These are phyloP conservation scores for Pelargonium citronellum DNA, from an alignment of 441 rosid species.

Conservation along the genomic window DNA sequence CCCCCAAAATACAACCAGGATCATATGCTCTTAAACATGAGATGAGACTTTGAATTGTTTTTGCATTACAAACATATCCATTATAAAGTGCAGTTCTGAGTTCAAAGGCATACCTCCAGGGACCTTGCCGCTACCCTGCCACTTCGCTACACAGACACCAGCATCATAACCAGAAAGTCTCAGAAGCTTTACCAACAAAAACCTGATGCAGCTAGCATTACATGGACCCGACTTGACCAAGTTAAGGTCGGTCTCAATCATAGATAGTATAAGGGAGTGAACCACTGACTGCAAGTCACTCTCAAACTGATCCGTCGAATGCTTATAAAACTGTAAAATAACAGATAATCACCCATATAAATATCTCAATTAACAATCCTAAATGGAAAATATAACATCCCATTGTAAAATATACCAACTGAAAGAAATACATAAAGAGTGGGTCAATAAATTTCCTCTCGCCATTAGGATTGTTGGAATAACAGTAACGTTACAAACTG, in stretches of 20 bases:
- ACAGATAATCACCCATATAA: constrained; percentile 13
- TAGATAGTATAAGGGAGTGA: constrained; percentile 51
- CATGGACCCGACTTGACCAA: constrained; percentile 57
- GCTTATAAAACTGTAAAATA: constrained; percentile 48
- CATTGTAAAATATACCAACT: not conserved
- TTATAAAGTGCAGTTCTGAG: not conserved
- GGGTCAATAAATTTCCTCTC: not conserved
- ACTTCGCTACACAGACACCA: constrained; percentile 70
- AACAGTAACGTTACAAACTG: no score
- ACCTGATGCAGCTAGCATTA: constrained; percentile 75
- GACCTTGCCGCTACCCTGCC: constrained; percentile 78
- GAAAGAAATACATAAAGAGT: not conserved
- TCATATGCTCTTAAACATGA: not conserved
- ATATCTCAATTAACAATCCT: not conserved
- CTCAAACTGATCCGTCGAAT: constrained; percentile 46
- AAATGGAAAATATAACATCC: not conserved
- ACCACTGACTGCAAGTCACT: constrained; percentile 48
- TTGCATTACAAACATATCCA: not conserved
- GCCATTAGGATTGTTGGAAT: no score
- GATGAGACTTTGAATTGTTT: not conserved
- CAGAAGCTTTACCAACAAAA: constrained; percentile 61
- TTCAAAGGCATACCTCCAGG: constrained; percentile 65
- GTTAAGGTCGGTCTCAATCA: constrained; percentile 49
- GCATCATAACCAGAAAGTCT: constrained; percentile 79
- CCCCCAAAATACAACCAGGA: no score